These are phyloP conservation scores for Suhomyces anneliseae DNA, from an alignment of 1,139 yeast species.

Conservation along the genomic window DNA sequence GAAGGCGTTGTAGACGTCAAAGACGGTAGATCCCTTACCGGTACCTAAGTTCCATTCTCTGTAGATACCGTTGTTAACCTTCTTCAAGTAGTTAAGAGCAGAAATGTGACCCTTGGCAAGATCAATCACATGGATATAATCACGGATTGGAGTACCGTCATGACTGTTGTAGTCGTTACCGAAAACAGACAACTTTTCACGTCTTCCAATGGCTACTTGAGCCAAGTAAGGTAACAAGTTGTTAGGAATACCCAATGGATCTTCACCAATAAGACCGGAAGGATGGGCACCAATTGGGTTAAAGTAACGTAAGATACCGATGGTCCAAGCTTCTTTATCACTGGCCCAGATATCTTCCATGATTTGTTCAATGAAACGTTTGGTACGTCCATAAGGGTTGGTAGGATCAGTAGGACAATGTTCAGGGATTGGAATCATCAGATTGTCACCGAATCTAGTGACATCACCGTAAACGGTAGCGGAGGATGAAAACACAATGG, in stretches of 20 bases:
- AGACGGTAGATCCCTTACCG: slow-evolving; percentile 75
- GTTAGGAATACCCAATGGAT: slow-evolving; percentile 76
- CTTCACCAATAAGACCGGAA: slow-evolving; percentile 77
- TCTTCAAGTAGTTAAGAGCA: slow-evolving; percentile 57
- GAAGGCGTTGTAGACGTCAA: slow-evolving; percentile 70
- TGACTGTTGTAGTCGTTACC: slow-evolving; percentile 69
- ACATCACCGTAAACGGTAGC: slow-evolving; percentile 89
- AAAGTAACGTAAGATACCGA: slow-evolving; percentile 73
- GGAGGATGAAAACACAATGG: slow-evolving; percentile 74
- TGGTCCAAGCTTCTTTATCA: slow-evolving; percentile 48
- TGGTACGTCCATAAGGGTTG: slow-evolving; percentile 77
- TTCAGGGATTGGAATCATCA: slow-evolving; percentile 78
- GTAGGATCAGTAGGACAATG: slow-evolving; percentile 75
- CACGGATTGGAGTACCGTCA: slow-evolving; percentile 83
- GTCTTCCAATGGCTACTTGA: slow-evolving; percentile 74
- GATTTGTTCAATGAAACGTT: slow-evolving; percentile 63
- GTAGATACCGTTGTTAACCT: slow-evolving; percentile 44
- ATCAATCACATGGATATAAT: slow-evolving; percentile 80
- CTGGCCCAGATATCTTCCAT: slow-evolving; percentile 56
- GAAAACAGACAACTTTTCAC: slow-evolving; percentile 62
- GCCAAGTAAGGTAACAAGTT: slow-evolving; percentile 74
- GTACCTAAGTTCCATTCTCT: slow-evolving; percentile 87
- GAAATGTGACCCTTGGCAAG: slow-evolving; percentile 80
- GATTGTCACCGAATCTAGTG: slow-evolving; percentile 57
- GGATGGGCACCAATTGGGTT: slow-evolving; percentile 89